phyloP scores from a whole-genome alignment of 2,329 filamentous ascomycete species.

The Ophiocordyceps camponoti-floridani region DNA sequence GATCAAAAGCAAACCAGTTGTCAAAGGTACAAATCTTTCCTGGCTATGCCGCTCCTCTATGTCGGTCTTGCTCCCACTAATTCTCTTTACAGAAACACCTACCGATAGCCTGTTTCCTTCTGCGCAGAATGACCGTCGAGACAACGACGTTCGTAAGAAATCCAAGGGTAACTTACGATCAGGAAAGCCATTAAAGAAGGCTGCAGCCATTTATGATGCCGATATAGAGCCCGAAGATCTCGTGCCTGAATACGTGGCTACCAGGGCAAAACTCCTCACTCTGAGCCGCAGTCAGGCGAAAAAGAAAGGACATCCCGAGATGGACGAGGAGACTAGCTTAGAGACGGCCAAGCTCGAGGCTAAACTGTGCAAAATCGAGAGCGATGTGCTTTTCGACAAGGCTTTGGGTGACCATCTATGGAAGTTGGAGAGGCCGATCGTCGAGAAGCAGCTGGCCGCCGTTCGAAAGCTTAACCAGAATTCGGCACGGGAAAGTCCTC shows the following conservation, averaged over 20 bases:
- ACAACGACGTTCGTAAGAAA: conserved; percentile 14
- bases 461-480: conserved; percentile 18
- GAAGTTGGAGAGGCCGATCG: conserved; percentile 35
- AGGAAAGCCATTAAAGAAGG: conserved; percentile 19
- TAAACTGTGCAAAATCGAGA: conserved; percentile 62
- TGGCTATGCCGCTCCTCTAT: background rate
- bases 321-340: conserved; percentile 15
- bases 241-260: conserved; percentile 57
- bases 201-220: conserved; percentile 37
- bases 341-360: conserved; percentile 48
- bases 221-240: conserved; percentile 62
- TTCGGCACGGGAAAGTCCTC: conserved; percentile 7
- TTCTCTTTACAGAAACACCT: conserved; percentile 21
- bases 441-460: conserved; percentile 45
- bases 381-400: conserved; percentile 58
- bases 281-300: conserved; percentile 11
- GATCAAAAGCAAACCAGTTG: conserved; percentile 13
- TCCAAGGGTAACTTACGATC: conserved; percentile 6
- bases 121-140: conserved; percentile 8
- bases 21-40: conserved; percentile 16
- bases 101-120: conserved; percentile 30
- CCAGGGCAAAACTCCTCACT: conserved; percentile 50
- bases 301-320: conserved; percentile 3
- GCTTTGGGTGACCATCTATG: conserved; percentile 46
- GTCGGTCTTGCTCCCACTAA: conserved; percentile 1